Evolutionary conservation across 495 filamentous ascomycete genomes (phyloP).

Genomic region (Xylaria sp.): DNA sequence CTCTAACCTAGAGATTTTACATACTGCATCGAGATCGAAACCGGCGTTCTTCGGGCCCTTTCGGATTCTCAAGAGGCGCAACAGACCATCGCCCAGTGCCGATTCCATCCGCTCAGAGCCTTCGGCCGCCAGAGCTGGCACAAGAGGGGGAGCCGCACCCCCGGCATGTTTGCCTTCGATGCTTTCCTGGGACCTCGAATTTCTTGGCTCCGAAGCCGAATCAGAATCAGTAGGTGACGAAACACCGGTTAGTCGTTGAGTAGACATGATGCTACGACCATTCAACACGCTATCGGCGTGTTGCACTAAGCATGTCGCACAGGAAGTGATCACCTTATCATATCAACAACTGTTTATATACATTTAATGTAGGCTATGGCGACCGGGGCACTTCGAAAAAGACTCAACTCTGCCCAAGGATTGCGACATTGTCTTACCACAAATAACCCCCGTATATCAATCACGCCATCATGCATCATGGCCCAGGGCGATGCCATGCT

Average conservation of each 20-base stretch:
- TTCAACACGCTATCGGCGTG: constrained; percentile 8
- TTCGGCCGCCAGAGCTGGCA: constrained; percentile 29
- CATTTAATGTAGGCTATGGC: too few relatives aligned
- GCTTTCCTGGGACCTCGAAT: constrained; percentile 22
- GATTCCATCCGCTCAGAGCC: constrained; percentile 33
- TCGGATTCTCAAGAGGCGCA: constrained; percentile 38
- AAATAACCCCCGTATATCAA: too few relatives aligned
- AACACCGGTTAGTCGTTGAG: constrained; percentile 22
- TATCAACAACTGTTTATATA: not conserved
- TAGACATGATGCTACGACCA: constrained; percentile 30
- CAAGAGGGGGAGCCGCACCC: constrained; percentile 13
- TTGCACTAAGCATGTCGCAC: not conserved
- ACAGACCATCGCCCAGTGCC: constrained; percentile 33
- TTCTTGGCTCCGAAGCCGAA: constrained; percentile 29
- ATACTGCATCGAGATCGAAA: constrained; percentile 38
- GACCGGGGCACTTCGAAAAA: too few relatives aligned
- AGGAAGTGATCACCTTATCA: constrained; percentile 4
- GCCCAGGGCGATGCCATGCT: too few relatives aligned
- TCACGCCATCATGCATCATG: too few relatives aligned
- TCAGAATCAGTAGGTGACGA: constrained; percentile 18
- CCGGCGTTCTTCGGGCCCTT: constrained; percentile 32
- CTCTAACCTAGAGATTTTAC: not conserved
- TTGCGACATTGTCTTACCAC: too few relatives aligned
- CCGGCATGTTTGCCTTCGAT: constrained; percentile 19
- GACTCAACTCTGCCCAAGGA: too few relatives aligned